These are phyloP conservation scores for Nymphaea colorata DNA, from an alignment of 164 flowering plant genomes.

Conservation along the genomic window DNA sequence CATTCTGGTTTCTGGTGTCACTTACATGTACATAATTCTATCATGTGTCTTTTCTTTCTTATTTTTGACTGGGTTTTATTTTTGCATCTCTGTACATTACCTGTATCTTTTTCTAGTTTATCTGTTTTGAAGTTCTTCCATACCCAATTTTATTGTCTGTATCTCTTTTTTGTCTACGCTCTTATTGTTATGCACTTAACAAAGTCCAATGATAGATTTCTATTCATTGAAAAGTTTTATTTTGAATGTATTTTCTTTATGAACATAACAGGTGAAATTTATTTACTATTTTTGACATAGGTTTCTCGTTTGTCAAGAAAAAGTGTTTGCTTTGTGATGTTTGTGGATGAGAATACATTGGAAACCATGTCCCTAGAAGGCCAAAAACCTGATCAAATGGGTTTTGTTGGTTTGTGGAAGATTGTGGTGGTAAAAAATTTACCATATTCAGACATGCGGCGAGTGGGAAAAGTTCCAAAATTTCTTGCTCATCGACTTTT, in stretches of 20 bases:
- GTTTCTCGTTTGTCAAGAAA: constrained; percentile 79
- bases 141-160: no score
- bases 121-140: no score
- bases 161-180: no score
- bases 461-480: constrained; percentile 95
- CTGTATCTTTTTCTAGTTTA: no score
- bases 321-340: constrained; percentile 96
- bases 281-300: constrained; percentile 25
- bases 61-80: no score
- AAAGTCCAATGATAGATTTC: neutral
- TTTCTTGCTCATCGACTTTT: constrained; percentile 86
- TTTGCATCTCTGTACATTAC: no score
- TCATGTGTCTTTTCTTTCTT: no score
- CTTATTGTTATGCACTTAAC: no score
- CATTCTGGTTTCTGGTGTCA: no score
- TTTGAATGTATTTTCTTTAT: neutral
- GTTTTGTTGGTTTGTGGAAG: constrained; percentile 89
- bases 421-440: constrained; percentile 82
- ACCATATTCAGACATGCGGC: constrained; percentile 83
- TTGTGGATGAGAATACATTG: constrained; percentile 74
- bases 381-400: constrained; percentile 50
- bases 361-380: constrained; percentile 73
- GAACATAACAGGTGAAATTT: neutral
- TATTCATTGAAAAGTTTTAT: neutral
- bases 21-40: no score